Percentiles rank a stretch among this genome's conserved stretches.
phyloP scores from a whole-genome alignment of 2,329 filamentous ascomycete species.

The Aspergillus vadensis region DNA sequence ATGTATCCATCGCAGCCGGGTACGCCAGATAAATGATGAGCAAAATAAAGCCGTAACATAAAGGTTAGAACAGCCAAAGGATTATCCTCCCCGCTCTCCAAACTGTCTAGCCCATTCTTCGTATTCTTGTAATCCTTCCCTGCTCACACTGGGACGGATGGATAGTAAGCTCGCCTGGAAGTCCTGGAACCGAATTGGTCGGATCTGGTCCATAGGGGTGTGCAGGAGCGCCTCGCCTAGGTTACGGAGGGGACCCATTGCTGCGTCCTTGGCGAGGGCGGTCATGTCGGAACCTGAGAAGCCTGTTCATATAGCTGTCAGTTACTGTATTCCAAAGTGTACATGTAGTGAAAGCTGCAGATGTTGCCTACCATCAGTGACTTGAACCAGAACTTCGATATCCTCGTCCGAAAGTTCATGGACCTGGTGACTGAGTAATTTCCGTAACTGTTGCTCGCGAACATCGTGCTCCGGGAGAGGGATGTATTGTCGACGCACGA shows the following conservation, averaged over 20 bases:
- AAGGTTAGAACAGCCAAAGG: neutral
- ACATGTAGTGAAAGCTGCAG: neutral
- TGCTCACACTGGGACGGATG: constrained; percentile 88
- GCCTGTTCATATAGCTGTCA: constrained; percentile 55
- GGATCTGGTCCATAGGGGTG: constrained; percentile 92
- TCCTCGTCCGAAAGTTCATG: constrained; percentile 73
- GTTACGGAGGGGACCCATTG: constrained; percentile 91
- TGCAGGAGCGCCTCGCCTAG: constrained; percentile 85
- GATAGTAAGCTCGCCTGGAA: constrained; percentile 81
- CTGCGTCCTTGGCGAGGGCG: constrained; percentile 92
- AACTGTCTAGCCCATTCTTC: constrained; percentile 94
- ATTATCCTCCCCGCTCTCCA: constrained; percentile 80
- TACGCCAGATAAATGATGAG: neutral
- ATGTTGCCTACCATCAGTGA: constrained; percentile 72
- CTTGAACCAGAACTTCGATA: constrained; percentile 69
- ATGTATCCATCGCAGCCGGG: neutral
- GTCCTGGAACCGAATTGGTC: constrained; percentile 78
- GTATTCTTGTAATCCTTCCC: constrained; percentile 79
- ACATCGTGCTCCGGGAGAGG: constrained; percentile 85
- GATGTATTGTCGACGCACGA: constrained; percentile 94
- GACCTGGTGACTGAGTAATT: constrained; percentile 82
- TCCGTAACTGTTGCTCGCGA: constrained; percentile 74
- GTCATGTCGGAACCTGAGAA: constrained; percentile 98
- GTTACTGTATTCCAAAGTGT: neutral
- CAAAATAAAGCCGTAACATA: neutral